Evolutionary conservation across 805 yeast species (phyloP), one percentile per base, ranked within the genome.

Genomic region (Lachancea mirantina): DNA sequence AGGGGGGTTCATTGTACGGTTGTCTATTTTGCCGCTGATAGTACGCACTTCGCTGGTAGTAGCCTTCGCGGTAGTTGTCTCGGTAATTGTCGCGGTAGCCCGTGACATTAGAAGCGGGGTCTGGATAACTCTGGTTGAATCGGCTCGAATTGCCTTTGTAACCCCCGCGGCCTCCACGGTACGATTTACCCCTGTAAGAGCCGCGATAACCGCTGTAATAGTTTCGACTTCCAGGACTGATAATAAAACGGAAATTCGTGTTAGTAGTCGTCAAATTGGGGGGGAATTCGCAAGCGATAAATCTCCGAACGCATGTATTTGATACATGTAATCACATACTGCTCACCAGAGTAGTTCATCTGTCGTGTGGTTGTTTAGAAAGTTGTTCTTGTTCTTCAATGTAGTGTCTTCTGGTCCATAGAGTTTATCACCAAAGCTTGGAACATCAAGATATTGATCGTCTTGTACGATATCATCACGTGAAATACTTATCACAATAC

Each of bases 91-190:
- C 23, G 5, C 23, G 8, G 16, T 15, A n/a, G 23, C 30, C 13
- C 9, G 21, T 7, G 17, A n/a, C 18, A 5, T 23, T 15, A 16
- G 20, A 13, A 16, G 23, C 28, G 25, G 10, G 29, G 5, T 24
- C 44, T 31, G 16, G 22, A 13, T 32, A 23, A 21, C 33, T 14
- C 8, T 26, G 16, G 16, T 25, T n/a, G 16, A 16, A 16, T 7
- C 27, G 19, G 14, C 27, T 26, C 10, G 31, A 14, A 6, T 23
- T 17, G 5, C 31, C 7, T 26, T 19, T 21, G 27, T 32, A 21
- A 14, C 36, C 35, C 13, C 35, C 30, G 26, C 36, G 36, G n/a
- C 31, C 28, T 15, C 36, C 36, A n/a, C 36, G 15, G 14, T 20
- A 32, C 14, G 36, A 21, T 11, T 23, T 26, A 8, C 36, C 36